Evolutionary conservation across 345 rosid species (phyloP), one percentile per base, ranked within the genome.

Genomic region (Lepidium africanum): DNA sequence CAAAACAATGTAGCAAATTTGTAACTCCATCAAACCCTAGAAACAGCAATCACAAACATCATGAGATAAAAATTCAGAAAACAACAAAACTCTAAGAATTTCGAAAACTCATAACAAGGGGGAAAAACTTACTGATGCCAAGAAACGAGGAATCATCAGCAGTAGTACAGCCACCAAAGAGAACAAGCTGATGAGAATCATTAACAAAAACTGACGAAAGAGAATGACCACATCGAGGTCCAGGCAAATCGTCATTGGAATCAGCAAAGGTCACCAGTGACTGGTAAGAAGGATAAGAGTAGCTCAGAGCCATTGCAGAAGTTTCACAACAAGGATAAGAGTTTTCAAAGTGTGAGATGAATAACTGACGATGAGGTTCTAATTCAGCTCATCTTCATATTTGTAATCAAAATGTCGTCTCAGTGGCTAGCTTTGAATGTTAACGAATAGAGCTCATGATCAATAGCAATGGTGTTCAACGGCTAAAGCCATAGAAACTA

Each of bases 121-220:
- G 23, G 21, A 2, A 15, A 5, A 19, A 9, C 40, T 78, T 78
- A 92, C 98, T 85, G 86, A 85, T 84, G 66, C 85, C 90, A 9
- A 87, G 86, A 21, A 84, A 76, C 3, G 90, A 79, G 72, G 86
- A 59, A 9, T 74, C 74, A 63, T 87, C 86, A 48, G 90, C 87
- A 9, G 90, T 84, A 70, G 84, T 84, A 65, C 91, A 82, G 55
- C 96, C 98, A 10, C 96, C 98, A 36, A 92, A 92, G 59, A 92
- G 96, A 73, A 92, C 81, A 35, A 90, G 81, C 15, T 86, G 84
- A 30, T 90, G 86, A 12, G 59, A 33, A 32, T 9, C 9, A 13
- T 53, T 33, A 23, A 10, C 21, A 4, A 78, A 82, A 39, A 90
- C 83, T 43, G 91, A 81, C 56, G 98, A 90, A 56, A 92, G 86